Base-by-base conservation (phyloP, 2,329 filamentous ascomycete genomes). In the Cladophialophora immunda region DNA sequence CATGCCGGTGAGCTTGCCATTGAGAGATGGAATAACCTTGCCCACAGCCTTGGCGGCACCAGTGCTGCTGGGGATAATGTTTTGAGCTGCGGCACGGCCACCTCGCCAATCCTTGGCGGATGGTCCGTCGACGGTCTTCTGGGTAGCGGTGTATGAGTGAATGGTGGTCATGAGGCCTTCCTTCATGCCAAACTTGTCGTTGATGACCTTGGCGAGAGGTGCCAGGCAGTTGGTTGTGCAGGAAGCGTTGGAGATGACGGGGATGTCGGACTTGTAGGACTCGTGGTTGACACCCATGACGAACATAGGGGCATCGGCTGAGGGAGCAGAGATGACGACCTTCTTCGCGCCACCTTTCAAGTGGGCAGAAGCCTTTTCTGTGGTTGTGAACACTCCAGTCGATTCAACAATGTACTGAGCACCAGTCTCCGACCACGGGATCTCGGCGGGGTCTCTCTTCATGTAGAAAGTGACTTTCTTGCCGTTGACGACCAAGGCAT, bases 201-300 rank as follows among this genome's bases (percentile, higher is more conserved):
- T 87, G 86, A 99, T 89, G 80, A 98, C 93, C 92, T 98, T 99
- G 87, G 95, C 95, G 74, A 99, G 92, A 81, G 95, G 95, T 83
- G 95, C 95, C 84, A 99, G 86, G 90, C 95, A 98, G 92, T 99
- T 99, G 88, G 95, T 98, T 83, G 95, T 99, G 93, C 95, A 98
- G 76, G 95, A 98, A 77, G 95, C 95, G 87, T 99, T 99, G 86
- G 95, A 98, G 86, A 98, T 92, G 82, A 99, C 90, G 77, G 93
- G 86, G 82, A 95, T 88, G 81, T 92, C 92, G 81, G 91, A 90
- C 83, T 92, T 94, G 90, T 98, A 98, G 77, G 84, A 87, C 82
- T 94, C 88, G 85, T 98, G 87, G 89, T 98, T 99, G 86, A 99
- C 95, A 81, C 95, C 95, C 90, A 97, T 96, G 81, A 99, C 95